Conservation (phyloP, 805 yeast species). For the Metschnikowia continentalis region DNA sequence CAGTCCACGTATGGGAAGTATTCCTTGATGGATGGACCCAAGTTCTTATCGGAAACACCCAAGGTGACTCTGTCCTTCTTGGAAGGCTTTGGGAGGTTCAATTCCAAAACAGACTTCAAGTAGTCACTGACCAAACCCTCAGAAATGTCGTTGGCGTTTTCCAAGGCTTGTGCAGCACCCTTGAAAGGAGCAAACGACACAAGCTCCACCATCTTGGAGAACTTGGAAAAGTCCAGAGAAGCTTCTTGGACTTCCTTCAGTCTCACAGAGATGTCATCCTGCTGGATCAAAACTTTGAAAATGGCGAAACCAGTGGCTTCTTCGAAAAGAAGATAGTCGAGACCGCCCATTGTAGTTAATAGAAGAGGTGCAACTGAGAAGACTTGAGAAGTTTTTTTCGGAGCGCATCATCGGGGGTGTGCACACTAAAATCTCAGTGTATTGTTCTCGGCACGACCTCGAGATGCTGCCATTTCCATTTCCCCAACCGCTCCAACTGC, state of each 20-base stretch:
- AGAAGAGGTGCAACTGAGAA: conserved; percentile 6
- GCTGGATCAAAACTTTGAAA: conserved; percentile 89
- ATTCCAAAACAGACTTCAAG: conserved; percentile 82
- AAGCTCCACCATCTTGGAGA: conserved; percentile 88
- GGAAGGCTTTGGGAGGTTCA: conserved; percentile 80
- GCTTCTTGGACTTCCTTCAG: conserved; percentile 93
- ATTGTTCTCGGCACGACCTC: conserved; percentile 11
- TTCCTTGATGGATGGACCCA: conserved; percentile 97
- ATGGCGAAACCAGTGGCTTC: conserved; percentile 98
- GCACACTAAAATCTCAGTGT: conserved; percentile 5
- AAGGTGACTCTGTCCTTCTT: conserved; percentile 63
- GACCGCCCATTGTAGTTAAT: conserved; percentile 49
- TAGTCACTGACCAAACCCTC: conserved; percentile 95
- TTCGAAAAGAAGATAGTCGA: conserved; percentile 92
- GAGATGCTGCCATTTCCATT: no score
- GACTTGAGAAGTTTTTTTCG: conserved; percentile 14
- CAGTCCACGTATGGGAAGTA: conserved; percentile 84
- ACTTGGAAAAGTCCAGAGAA: conserved; percentile 75
- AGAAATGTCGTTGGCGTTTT: conserved; percentile 95
- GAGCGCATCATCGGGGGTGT: conserved; percentile 21
- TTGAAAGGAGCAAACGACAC: conserved; percentile 97
- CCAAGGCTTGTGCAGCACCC: conserved; percentile 99
- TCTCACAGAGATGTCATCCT: conserved; percentile 89
- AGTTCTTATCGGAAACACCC: conserved; percentile 90
- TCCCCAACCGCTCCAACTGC: neutral